Evolutionary conservation across 805 yeast species (phyloP), one percentile per base, ranked within the genome.

Genomic region (Yarrowia osloensis): DNA sequence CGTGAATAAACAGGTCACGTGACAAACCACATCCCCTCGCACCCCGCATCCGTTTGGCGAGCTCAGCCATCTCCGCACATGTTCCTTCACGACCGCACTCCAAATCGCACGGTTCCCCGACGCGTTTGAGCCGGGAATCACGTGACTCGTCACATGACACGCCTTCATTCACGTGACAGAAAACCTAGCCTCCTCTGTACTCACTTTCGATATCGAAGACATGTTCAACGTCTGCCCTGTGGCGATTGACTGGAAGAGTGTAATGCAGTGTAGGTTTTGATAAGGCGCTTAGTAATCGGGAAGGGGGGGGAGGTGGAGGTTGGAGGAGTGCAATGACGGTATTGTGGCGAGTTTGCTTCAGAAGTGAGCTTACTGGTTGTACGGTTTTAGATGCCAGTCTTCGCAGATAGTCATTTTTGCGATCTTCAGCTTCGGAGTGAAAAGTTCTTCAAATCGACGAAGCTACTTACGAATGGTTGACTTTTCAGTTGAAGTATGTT

Each of bases 191-290:
- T 15, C 29, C 19, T 29, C 15, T 33, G 17, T 15, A 54, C 61
- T 54, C 61, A 54, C 61, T 22, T 54, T 54, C 9, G 61, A 35
- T 24, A 54, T 54, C 31, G 44, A 35, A 24, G 61, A 54, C 61
- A 54, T 54, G 61, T 15, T 50, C 21, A 17, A 31, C 21, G 29
- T 22, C 40, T 8, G 8, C 57, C 40, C 28, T 33, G 40, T 50
- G 57, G 57, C 57, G 57, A 33, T 2, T 15, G 22, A 21, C 40
- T 50, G 57, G 39, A 31, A 50, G 57, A 31, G 57, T 33, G 57
- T 50, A 31, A 50, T 33, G 40, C 40, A 33, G 40, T 7, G 40
- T 21, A 50, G 28, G 40, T 33, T 50, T 17, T 29, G 54, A 49
- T 49, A 49, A 49, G 40, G 28, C 29, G 57, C 15, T 50, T 31